These are phyloP conservation scores for Xerocomellus chrysenteron DNA, from an alignment of 768 basidiomycete genomes.

Conservation along the genomic window DNA sequence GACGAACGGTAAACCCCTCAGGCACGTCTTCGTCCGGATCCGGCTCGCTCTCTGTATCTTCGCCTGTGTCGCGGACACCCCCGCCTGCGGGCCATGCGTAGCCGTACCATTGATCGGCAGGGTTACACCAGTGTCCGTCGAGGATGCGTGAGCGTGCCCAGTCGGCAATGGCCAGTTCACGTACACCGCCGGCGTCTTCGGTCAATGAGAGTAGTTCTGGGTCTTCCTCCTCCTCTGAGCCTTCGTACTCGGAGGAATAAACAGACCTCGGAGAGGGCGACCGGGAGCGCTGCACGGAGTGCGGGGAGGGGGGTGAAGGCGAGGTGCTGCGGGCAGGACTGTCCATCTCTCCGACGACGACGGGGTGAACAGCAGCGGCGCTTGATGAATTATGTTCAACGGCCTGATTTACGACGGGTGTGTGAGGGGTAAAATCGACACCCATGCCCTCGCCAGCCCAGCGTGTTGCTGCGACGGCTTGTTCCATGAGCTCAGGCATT, in stretches of 20 bases:
- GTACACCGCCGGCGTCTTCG: slow-evolving; percentile 46
- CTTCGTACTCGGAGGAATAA: slow-evolving; percentile 36
- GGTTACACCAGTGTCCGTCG: slow-evolving; percentile 75
- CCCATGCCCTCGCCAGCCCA: slow-evolving; percentile 40
- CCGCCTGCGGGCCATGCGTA: slow-evolving; percentile 40
- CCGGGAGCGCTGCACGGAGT: slow-evolving; percentile 28
- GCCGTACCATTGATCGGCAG: slow-evolving; percentile 67
- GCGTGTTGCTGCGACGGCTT: slow-evolving; percentile 61
- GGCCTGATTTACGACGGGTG: slow-evolving; percentile 9
- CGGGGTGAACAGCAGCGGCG: neutral
- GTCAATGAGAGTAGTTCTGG: slow-evolving; percentile 43
- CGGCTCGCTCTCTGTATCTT: slow-evolving; percentile 30
- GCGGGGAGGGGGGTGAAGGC: slow-evolving; percentile 26
- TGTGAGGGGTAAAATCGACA: slow-evolving; percentile 29
- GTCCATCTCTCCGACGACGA: slow-evolving; percentile 6
- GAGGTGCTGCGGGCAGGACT: slow-evolving; percentile 28
- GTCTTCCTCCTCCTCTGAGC: slow-evolving; percentile 44
- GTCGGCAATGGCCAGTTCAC: slow-evolving; percentile 61
- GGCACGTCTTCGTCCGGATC: slow-evolving; percentile 24
- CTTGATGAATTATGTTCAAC: slow-evolving; percentile 9
- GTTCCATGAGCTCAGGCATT: slow-evolving; percentile 62
- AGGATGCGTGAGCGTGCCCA: slow-evolving; percentile 72
- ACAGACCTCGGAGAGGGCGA: slow-evolving; percentile 31
- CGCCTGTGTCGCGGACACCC: slow-evolving; percentile 28
- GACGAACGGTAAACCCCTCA: slow-evolving; percentile 18